Conservation (phyloP, 331 rosid species). For the Telfairia occidentalis region DNA sequence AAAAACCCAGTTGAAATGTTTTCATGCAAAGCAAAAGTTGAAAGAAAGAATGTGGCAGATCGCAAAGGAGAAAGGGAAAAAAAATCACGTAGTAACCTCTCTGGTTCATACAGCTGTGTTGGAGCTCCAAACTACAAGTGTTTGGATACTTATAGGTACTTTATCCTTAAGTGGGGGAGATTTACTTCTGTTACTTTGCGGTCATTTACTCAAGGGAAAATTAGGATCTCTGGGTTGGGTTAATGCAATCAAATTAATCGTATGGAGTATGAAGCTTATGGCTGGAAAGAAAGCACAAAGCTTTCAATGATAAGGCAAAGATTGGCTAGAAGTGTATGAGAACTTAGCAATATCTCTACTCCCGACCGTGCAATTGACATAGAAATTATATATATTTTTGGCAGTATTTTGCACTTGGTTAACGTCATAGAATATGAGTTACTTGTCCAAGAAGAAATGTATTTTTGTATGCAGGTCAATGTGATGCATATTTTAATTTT, state of each 20-base stretch:
- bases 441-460: not conserved
- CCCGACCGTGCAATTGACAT: not conserved
- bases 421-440: not conserved
- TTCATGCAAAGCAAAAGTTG: not conserved
- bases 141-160: not conserved
- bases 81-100: not conserved
- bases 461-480: not conserved
- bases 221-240: not conserved
- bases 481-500: not conserved
- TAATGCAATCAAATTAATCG: not conserved
- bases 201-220: not conserved
- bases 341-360: not conserved
- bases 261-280: not conserved
- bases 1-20: not conserved
- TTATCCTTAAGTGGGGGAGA: not conserved
- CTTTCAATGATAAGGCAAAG: not conserved
- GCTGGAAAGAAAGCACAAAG: not conserved
- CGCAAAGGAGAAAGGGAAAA: not conserved
- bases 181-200: not conserved
- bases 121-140: not conserved
- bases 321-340: not conserved
- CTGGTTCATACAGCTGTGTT: not conserved
- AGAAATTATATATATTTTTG: too few relatives aligned
- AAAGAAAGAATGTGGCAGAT: not conserved
- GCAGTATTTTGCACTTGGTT: not conserved